Evolutionary conservation across 208 protist genomes (phyloP), one percentile per base, ranked within the genome.

Genomic region (Leptomonas seymouri): DNA sequence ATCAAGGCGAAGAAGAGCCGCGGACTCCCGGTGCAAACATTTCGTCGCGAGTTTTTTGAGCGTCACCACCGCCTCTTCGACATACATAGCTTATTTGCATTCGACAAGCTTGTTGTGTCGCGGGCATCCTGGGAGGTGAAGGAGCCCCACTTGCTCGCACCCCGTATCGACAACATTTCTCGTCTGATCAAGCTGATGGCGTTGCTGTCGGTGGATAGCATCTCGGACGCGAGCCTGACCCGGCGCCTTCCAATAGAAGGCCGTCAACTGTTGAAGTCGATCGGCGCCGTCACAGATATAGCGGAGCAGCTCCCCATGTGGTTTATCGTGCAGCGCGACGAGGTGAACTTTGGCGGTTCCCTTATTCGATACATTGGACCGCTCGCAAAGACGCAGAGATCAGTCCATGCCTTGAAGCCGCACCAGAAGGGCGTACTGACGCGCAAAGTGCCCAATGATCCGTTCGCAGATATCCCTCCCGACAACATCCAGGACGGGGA

Each of bases 341-440:
- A 68, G 21, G 11, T 56, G 15, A 81, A 86, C 54, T 57, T 46
- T 18, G 78, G 80, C 30, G 59, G 34, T 14, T 82, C 81, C 0
- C 68, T 95, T 25, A 94, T 97, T 50, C 92, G 88, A 8, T 97
- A 92, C 79, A 87, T 95, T 30, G 87, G 84, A 15, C 64, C 84
- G 14, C 44, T 64, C 0, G 65, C 51, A 21, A 56, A 67, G 36
- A 63, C 59, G 7, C 18, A 36, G 34, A 49, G n/a, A 30, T 60
- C 76, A 16, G 9, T 8, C 2, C 66, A 48, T 31, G 74, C 74
- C 27, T 44, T 69, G 42, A 67, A 61, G 44, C 61, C 49, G 14
- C 50, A 44, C 25, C 60, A 31, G 30, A 2, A 8, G 5, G 61
- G 69, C 12, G 34, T 46, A 44, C 74, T 76, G 5, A 83, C 54